Evolutionary conservation across 345 rosid species (phyloP).

Genomic region (Microcos paniculata): DNA sequence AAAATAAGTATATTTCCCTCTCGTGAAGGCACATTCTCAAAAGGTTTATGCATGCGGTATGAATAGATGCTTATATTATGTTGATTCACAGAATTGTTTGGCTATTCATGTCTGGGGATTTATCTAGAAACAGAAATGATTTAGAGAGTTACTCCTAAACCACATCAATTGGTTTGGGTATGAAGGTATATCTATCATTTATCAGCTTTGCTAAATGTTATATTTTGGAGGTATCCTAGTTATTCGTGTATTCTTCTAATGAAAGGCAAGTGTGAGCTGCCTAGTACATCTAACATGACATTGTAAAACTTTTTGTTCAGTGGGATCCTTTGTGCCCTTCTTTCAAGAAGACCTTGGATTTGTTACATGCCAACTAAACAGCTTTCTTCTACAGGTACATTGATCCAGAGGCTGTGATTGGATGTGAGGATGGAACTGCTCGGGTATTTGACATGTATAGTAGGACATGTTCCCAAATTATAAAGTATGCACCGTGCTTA

Average conservation of each 20-base stretch:
- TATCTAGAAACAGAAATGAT: neutral
- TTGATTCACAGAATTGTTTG: neutral
- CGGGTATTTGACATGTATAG: slow-evolving; percentile 95
- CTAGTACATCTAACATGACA: too few species aligned
- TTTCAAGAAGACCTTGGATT: neutral
- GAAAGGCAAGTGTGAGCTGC: too few species aligned
- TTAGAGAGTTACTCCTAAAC: neutral
- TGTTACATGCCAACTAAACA: neutral
- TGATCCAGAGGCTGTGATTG: slow-evolving; percentile 92
- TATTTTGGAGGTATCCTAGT: too few species aligned
- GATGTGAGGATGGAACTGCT: slow-evolving; percentile 91
- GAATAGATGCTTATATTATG: slow-evolving; percentile 6
- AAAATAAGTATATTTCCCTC: slow-evolving; percentile 74
- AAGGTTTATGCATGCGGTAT: slow-evolving; percentile 89
- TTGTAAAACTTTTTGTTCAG: neutral
- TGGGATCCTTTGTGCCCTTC: neutral
- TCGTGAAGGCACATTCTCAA: slow-evolving; percentile 61
- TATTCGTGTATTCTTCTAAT: too few species aligned
- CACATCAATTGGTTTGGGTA: neutral
- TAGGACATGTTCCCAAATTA: slow-evolving; percentile 71
- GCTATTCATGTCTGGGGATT: neutral
- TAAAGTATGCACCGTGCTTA: slow-evolving; percentile 44
- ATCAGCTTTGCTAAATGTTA: too few species aligned
- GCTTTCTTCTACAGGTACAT: slow-evolving; percentile 46
- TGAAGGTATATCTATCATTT: neutral